Evolutionary conservation across 805 yeast species (phyloP).

Genomic region (Sungouiella blattae): DNA sequence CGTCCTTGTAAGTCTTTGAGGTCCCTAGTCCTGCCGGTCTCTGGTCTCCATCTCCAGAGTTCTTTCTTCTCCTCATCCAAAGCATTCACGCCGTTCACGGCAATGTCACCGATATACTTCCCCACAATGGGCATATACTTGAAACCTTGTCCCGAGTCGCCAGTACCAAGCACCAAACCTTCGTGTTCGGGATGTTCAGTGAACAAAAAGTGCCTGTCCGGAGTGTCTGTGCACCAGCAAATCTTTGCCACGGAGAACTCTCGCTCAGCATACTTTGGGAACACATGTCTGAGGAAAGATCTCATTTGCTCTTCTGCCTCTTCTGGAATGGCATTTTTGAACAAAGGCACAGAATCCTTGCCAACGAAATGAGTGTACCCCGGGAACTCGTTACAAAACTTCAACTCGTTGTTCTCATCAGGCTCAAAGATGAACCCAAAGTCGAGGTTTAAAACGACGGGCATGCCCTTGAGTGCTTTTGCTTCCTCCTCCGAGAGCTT

Average conservation of each 20-base stretch:
- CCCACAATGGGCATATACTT: constrained; percentile 48
- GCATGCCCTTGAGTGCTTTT: constrained; percentile 22
- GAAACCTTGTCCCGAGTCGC: constrained; percentile 49
- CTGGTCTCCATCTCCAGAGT: constrained; percentile 31
- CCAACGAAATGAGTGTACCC: constrained; percentile 27
- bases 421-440: constrained; percentile 43
- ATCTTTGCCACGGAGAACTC: constrained; percentile 8
- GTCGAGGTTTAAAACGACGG: constrained; percentile 35
- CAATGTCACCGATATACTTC: constrained; percentile 40
- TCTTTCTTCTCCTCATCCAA: constrained; percentile 18
- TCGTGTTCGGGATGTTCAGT: constrained; percentile 31
- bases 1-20: background rate
- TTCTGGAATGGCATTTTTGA: constrained; percentile 8
- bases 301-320: constrained; percentile 10
- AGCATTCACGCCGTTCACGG: constrained; percentile 30
- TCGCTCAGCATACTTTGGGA: constrained; percentile 13
- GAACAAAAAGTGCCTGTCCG: constrained; percentile 39
- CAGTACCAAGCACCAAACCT: constrained; percentile 40
- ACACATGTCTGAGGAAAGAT: constrained; percentile 7
- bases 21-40: constrained; percentile 14
- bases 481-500: constrained; percentile 32
- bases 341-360: background rate
- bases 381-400: constrained; percentile 39
- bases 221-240: constrained; percentile 31
- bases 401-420: constrained; percentile 29